These are phyloP conservation scores for Talaromyces sp. DNA, from an alignment of 2,329 filamentous ascomycete genomes.

Conservation along the genomic window DNA sequence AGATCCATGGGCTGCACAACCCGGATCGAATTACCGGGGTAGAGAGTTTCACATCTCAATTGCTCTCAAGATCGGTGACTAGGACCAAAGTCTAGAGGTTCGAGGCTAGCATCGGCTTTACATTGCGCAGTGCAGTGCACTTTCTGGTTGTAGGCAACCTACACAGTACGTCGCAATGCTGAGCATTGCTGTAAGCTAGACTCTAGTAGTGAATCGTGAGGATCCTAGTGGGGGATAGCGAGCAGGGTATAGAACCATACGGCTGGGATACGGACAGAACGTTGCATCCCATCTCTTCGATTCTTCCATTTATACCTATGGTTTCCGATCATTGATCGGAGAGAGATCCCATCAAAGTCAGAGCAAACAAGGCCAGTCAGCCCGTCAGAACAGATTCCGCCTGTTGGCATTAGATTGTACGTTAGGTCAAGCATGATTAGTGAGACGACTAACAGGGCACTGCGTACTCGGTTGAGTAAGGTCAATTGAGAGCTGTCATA, in stretches of 20 bases:
- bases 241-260: constrained; percentile 10
- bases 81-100: background rate
- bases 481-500: constrained; percentile 20
- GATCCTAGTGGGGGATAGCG: background rate
- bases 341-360: background rate
- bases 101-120: background rate
- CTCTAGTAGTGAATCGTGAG: constrained; percentile 15
- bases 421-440: background rate
- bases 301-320: background rate
- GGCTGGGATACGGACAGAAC: constrained; percentile 12
- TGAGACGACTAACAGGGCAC: background rate
- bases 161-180: background rate
- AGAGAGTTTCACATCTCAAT: constrained; percentile 1
- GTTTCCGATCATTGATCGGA: background rate
- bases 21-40: background rate
- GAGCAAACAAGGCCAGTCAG: background rate
- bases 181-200: constrained; percentile 6
- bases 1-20: background rate
- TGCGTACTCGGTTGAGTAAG: background rate
- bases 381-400: background rate
- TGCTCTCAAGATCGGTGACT: constrained; percentile 7
- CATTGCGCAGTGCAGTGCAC: background rate
- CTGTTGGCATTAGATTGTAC: background rate
- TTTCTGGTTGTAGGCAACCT: background rate
- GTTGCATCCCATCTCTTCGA: background rate